A percentile compares a stretch with the other conserved stretches of the same genome.
Evolutionary conservation across 768 basidiomycete genomes (phyloP).

Genomic region (Boletus vinaceobasis): DNA sequence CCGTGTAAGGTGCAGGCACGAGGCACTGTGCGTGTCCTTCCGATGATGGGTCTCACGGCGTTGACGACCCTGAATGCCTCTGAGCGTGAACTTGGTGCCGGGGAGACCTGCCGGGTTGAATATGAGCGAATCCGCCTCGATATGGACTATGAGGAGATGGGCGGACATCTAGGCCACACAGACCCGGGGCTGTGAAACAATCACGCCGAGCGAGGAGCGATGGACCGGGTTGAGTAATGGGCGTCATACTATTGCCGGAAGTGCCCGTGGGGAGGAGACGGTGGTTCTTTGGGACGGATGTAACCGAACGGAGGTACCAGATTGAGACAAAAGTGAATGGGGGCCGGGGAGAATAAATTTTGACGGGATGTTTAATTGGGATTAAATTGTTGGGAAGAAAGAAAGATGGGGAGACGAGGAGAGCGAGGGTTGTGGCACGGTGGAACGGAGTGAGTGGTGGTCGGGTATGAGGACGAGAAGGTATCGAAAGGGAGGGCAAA

Average conservation of each 20-base stretch:
- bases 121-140: conserved; percentile 1
- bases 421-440: too few relatives aligned
- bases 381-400: background rate
- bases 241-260: conserved; percentile 16
- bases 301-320: conserved; percentile 26
- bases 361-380: background rate
- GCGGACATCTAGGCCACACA: conserved; percentile 1
- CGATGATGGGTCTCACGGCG: conserved; percentile 26
- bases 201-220: background rate
- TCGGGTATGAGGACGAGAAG: too few relatives aligned
- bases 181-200: background rate
- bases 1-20: conserved; percentile 28
- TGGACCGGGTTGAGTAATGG: conserved; percentile 4
- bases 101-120: conserved; percentile 1
- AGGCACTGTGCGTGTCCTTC: conserved; percentile 17
- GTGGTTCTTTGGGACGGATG: conserved; percentile 17
- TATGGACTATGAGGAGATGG: conserved; percentile 1
- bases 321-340: conserved; percentile 16
- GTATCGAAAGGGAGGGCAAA: background rate
- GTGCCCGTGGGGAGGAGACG: conserved; percentile 19
- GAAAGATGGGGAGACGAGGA: too few relatives aligned
- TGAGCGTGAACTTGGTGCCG: background rate
- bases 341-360: conserved; percentile 10
- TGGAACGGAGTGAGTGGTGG: too few relatives aligned
- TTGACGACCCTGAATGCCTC: conserved; percentile 24